Evolutionary conservation across 495 filamentous ascomycete species (phyloP).

Genomic region (Lichenothelia convexa): DNA sequence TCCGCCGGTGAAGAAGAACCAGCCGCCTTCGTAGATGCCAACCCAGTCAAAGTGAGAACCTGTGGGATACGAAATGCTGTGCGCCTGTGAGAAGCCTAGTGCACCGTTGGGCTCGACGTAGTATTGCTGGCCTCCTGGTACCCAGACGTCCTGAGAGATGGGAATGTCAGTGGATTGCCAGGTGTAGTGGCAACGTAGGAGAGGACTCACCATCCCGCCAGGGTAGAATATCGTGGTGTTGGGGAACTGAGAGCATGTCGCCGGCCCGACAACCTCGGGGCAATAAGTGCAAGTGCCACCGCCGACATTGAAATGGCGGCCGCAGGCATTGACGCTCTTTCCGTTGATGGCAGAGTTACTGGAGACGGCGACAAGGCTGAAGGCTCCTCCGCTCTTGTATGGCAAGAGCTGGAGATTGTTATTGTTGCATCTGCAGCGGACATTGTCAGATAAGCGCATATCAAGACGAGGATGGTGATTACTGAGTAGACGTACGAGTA

Average conservation of each 20-base stretch:
- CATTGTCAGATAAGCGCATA: background rate
- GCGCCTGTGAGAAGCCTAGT: slow-evolving; percentile 8
- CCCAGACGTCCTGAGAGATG: slow-evolving; percentile 5
- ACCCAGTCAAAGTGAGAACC: background rate
- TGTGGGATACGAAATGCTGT: background rate
- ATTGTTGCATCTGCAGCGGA: background rate
- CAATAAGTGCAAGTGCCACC: slow-evolving; percentile 6
- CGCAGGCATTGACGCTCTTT: slow-evolving; percentile 2
- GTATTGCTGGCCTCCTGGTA: slow-evolving; percentile 12
- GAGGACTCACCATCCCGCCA: background rate
- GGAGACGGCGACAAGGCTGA: background rate
- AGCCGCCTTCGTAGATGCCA: background rate
- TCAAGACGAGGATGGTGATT: background rate
- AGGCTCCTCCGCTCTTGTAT: background rate
- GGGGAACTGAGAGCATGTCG: slow-evolving; percentile 1
- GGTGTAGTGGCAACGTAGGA: background rate
- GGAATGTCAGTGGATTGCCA: slow-evolving; percentile 2
- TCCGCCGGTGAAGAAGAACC: background rate
- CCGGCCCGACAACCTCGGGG: slow-evolving; percentile 1
- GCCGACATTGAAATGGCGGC: slow-evolving; percentile 4
- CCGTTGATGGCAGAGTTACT: slow-evolving; percentile 9
- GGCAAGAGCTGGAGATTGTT: background rate
- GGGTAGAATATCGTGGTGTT: background rate
- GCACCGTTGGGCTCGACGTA: slow-evolving; percentile 11
- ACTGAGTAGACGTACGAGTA: slow-evolving; percentile 1